Conservation (phyloP, 495 filamentous ascomycete species). For the Sordaria brevicollis region DNA sequence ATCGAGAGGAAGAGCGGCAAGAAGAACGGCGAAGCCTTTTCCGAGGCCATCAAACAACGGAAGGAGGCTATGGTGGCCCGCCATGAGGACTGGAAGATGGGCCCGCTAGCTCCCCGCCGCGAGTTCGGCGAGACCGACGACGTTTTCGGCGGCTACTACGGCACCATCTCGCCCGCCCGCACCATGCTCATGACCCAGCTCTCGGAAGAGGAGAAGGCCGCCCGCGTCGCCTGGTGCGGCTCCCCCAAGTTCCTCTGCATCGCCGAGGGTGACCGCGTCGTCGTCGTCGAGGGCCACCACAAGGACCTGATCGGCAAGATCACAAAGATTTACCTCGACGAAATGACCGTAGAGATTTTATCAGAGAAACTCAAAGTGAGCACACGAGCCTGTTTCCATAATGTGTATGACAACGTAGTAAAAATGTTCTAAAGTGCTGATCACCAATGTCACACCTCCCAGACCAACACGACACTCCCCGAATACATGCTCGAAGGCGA, state of each 20-base stretch:
- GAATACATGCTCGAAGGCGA: slow-evolving; percentile 38
- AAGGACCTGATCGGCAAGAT: slow-evolving; percentile 74
- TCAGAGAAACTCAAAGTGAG: slow-evolving; percentile 57
- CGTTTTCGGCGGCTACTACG: slow-evolving; percentile 10
- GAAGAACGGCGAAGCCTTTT: not conserved
- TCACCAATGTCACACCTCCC: not conserved
- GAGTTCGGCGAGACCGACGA: slow-evolving; percentile 46
- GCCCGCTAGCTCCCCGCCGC: slow-evolving; percentile 62
- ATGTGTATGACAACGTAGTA: not conserved
- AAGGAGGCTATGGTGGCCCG: slow-evolving; percentile 21
- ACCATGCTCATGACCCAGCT: slow-evolving; percentile 13
- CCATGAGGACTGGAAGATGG: slow-evolving; percentile 63
- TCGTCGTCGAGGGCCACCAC: slow-evolving; percentile 62
- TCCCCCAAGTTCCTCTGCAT: slow-evolving; percentile 54
- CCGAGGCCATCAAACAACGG: slow-evolving; percentile 12
- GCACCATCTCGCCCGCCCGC: slow-evolving; percentile 14
- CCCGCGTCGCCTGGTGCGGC: slow-evolving; percentile 33
- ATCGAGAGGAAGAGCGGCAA: slow-evolving; percentile 25
- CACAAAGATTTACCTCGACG: slow-evolving; percentile 39
- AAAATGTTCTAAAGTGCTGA: not conserved
- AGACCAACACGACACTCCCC: slow-evolving; percentile 52
- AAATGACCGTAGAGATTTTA: slow-evolving; percentile 49
- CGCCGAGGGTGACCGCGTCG: slow-evolving; percentile 62
- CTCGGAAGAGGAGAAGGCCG: slow-evolving; percentile 12
- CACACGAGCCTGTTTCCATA: no score